A percentile compares a stretch with the other conserved stretches of the same genome.
Conservation (phyloP, 768 basidiomycete genomes). For the Stropharia rugosoannulata region DNA sequence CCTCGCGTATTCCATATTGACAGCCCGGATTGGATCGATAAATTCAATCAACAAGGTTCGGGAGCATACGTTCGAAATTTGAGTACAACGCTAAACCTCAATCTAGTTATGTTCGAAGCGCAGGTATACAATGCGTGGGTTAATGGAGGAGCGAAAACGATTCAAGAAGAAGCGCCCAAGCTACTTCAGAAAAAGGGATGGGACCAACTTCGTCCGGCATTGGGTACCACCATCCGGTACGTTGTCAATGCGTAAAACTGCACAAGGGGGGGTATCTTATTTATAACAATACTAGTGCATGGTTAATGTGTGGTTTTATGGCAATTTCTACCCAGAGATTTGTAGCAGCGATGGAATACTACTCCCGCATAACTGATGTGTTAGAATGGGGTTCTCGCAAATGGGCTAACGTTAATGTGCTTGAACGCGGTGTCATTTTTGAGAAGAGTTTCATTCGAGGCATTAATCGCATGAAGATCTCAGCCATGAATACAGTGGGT, state of each 20-base stretch:
- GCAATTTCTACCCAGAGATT: slow-evolving; percentile 15
- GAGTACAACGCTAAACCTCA: background rate
- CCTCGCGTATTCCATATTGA: slow-evolving; percentile 36
- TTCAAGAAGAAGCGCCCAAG: slow-evolving; percentile 31
- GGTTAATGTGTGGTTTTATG: slow-evolving; percentile 40
- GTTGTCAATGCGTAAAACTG: background rate
- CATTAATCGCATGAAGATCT: slow-evolving; percentile 33
- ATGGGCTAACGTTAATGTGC: slow-evolving; percentile 37
- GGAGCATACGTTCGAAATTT: background rate
- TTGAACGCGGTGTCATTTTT: slow-evolving; percentile 44
- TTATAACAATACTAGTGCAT: slow-evolving; percentile 25
- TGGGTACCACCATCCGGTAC: slow-evolving; percentile 38
- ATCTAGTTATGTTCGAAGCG: slow-evolving; percentile 32
- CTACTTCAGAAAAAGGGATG: slow-evolving; percentile 27
- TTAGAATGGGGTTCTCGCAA: slow-evolving; percentile 39
- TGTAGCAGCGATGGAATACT: slow-evolving; percentile 30
- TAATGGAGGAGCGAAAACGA: slow-evolving; percentile 26
- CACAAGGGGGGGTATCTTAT: background rate
- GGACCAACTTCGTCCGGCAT: slow-evolving; percentile 31
- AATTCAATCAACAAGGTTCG: slow-evolving; percentile 37
- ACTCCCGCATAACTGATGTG: slow-evolving; percentile 34
- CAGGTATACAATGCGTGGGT: slow-evolving; percentile 29
- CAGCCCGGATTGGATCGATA: slow-evolving; percentile 28
- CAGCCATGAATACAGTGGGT: slow-evolving; percentile 32
- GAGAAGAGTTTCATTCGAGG: slow-evolving; percentile 39